Evolutionary conservation across 352 stramenopile species (phyloP).

Genomic region (Phytopythium kandeliae): DNA sequence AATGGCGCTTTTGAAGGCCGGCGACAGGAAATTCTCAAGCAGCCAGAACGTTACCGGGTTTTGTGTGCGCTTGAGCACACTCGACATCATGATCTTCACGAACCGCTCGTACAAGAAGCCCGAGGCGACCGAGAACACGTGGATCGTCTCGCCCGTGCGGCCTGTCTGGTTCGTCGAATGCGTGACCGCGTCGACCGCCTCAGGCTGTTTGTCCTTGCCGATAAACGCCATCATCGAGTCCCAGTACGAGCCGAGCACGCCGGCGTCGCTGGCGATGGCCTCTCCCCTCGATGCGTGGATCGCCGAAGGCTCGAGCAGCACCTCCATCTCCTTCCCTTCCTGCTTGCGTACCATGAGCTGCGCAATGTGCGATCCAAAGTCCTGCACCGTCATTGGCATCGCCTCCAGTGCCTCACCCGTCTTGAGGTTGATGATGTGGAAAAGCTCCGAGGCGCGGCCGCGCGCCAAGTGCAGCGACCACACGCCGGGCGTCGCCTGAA

Average conservation of each 20-base stretch:
- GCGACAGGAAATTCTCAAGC: conserved; percentile 98
- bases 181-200: conserved; percentile 12
- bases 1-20: conserved; percentile 95
- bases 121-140: conserved; percentile 98
- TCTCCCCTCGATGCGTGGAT: conserved; percentile 18
- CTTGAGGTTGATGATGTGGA: conserved; percentile 60
- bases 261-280: conserved; percentile 38
- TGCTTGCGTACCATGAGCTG: conserved; percentile 91
- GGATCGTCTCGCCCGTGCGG: conserved; percentile 90
- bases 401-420: conserved; percentile 34
- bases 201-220: conserved; percentile 27
- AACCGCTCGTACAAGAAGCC: conserved; percentile 99
- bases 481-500: conserved; percentile 95
- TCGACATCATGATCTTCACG: conserved; percentile 99
- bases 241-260: conserved; percentile 59
- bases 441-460: conserved; percentile 69
- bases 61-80: conserved; percentile 94
- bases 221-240: conserved; percentile 69
- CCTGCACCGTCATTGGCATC: conserved; percentile 48
- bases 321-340: conserved; percentile 80
- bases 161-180: conserved; percentile 8
- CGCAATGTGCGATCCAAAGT: conserved; percentile 87
- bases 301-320: conserved; percentile 36
- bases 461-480: conserved; percentile 90
- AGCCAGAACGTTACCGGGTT: conserved; percentile 99